Base-by-base conservation (phyloP, 78 protist species). In the Dictyostelium purpureum region DNA sequence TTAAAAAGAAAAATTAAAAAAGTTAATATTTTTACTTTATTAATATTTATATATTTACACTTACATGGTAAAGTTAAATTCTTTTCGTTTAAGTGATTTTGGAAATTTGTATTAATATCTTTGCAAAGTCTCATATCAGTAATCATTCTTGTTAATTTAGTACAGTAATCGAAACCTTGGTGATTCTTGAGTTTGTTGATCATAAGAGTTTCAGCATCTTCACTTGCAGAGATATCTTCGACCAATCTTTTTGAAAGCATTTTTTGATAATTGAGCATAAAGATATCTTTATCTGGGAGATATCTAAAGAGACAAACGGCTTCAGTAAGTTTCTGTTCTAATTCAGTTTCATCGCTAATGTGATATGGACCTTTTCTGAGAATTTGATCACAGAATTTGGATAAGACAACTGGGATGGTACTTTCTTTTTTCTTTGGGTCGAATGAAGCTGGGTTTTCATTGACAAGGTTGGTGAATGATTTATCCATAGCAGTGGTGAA, bases 111-210 rank as follows among this genome's bases (percentile, higher is more conserved):
- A 71, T 71, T 87, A 49, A 71, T 75, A 89, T 89, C 96, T 12
- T 87, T 63, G 12, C 97, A 95, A 45, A 94, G 31, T 61, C 76
- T 45, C 97, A 97, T 97, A 92, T 97, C 98, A 14, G 51, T 94
- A 89, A 97, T 96, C 98, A 97, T 97, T 51, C 98, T 89, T 19
- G 95, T 93, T 40, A 93, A 57, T 52, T 79, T 89, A 5, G 77
- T 89, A 9, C 87, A 89, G 37, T 89, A 85, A 70, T 78, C 87
- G 49, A 78, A 93, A 65, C 89, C 82, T 75, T 89, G 93, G 40
- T 80, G 65, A 42, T 79, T 47, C 67, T 90, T 90, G 57, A 90
- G 78, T 67, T 90, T 90, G 89, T 78, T 77, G 71, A 90, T 90
- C 95, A 90, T 90, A 18, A 78, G 54, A 6, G 82, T 77, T 75